phyloP scores from a whole-genome alignment of 176 grass and related monocot species.

The Bonia amplexicaulis region DNA sequence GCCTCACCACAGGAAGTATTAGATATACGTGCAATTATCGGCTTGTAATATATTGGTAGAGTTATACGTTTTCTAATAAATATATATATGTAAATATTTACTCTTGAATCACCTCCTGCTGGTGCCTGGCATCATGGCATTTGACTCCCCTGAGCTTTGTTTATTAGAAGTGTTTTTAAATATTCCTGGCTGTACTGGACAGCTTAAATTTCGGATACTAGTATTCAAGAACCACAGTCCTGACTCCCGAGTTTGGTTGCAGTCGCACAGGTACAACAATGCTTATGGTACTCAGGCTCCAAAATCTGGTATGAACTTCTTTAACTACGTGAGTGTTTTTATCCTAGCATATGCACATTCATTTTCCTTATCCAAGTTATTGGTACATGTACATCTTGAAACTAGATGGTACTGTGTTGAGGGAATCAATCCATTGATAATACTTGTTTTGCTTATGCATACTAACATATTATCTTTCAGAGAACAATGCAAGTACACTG shows the following conservation, averaged over 20 bases:
- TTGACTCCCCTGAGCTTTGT: background rate
- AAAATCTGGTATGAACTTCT: background rate
- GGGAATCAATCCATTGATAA: background rate
- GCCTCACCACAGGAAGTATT: constrained; percentile 7
- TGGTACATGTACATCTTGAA: background rate
- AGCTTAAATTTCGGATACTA: background rate
- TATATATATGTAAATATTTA: constrained; percentile 33
- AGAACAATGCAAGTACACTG: background rate
- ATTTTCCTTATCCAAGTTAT: background rate
- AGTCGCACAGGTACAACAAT: background rate
- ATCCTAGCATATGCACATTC: background rate
- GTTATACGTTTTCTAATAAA: constrained; percentile 11
- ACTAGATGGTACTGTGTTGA: background rate
- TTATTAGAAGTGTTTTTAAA: background rate
- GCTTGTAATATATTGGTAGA: constrained; percentile 42
- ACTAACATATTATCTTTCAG: background rate
- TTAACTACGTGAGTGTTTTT: background rate
- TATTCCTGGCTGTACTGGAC: background rate
- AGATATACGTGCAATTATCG: constrained; percentile 36
- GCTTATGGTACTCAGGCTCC: background rate
- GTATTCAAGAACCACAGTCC: background rate
- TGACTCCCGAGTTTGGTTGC: background rate
- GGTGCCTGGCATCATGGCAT: background rate
- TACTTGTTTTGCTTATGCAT: background rate
- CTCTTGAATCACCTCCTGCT: background rate